Evolutionary conservation across 805 yeast genomes (phyloP).

Genomic region (Starmera dryadoides): DNA sequence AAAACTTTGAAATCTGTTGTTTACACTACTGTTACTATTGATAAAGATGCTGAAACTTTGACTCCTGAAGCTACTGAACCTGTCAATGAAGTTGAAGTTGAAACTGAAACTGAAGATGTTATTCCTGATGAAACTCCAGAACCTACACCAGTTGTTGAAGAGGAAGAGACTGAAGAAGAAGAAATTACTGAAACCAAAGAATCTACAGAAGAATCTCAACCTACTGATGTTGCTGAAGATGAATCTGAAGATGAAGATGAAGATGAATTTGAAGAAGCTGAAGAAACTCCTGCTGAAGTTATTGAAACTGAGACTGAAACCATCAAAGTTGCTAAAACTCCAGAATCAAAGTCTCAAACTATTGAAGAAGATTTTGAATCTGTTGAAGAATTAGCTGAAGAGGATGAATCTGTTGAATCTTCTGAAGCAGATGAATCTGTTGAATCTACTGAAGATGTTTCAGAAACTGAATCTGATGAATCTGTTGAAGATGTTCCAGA

Average conservation of each 20-base stretch:
- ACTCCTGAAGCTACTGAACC: background rate
- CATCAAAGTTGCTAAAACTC: too few relatives aligned
- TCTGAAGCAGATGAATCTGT: background rate
- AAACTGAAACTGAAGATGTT: conserved; percentile 7
- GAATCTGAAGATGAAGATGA: conserved; percentile 3
- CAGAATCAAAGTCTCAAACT: too few relatives aligned
- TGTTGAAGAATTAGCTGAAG: background rate
- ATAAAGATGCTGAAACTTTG: conserved; percentile 4
- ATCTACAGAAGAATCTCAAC: background rate
- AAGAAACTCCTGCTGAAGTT: conserved; percentile 1
- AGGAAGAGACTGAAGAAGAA: background rate
- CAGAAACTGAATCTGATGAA: conserved; percentile 5
- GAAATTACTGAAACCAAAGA: background rate
- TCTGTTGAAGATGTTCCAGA: conserved; percentile 2
- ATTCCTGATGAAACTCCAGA: conserved; percentile 2
- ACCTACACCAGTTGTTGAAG: conserved; percentile 2
- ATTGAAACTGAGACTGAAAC: conserved; percentile 3
- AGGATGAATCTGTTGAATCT: background rate
- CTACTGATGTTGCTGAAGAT: conserved; percentile 1
- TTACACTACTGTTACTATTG: conserved; percentile 6
- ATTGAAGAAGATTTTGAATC: too few relatives aligned
- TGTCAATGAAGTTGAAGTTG: conserved; percentile 3
- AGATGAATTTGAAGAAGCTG: conserved; percentile 2
- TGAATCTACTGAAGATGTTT: conserved; percentile 1
- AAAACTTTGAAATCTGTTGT: conserved; percentile 10